phyloP scores from a whole-genome alignment of 202 grass and related monocot genomes.

The Sporobolus alterniflorus region DNA sequence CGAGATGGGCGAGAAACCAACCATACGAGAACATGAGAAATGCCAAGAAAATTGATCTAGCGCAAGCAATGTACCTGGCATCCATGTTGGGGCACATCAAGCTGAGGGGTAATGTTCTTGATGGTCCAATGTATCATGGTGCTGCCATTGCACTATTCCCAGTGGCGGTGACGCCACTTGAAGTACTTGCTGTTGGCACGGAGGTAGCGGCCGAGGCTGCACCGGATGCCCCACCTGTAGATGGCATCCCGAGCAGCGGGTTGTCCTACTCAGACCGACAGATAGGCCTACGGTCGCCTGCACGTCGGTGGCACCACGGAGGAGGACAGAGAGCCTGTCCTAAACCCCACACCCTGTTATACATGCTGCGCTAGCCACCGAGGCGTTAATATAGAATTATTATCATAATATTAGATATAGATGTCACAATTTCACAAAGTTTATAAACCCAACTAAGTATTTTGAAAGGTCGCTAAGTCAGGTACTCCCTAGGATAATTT shows the following conservation, averaged over 20 bases:
- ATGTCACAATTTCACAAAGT: too few species aligned
- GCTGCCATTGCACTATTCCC: slow-evolving; percentile 26
- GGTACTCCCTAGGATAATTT: too few species aligned
- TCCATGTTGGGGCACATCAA: not conserved
- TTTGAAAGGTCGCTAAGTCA: too few species aligned
- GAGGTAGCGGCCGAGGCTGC: slow-evolving; percentile 14
- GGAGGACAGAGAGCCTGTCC: too few species aligned
- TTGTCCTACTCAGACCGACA: not conserved
- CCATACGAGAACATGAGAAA: too few species aligned
- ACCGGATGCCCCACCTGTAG: not conserved
- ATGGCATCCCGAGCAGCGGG: slow-evolving; percentile 7
- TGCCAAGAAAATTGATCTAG: not conserved
- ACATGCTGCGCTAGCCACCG: too few species aligned
- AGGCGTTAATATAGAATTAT: too few species aligned
- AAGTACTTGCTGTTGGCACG: slow-evolving; percentile 44
- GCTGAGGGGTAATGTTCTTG: slow-evolving; percentile 23
- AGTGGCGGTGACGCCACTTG: slow-evolving; percentile 41
- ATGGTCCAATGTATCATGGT: slow-evolving; percentile 53
- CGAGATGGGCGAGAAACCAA: too few species aligned
- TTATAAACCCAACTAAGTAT: too few species aligned
- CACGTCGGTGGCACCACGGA: slow-evolving; percentile 25
- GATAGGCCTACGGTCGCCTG: too few species aligned
- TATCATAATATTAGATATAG: too few species aligned
- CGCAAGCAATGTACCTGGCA: not conserved
- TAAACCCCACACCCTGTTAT: too few species aligned